Evolutionary conservation across 176 grass and related monocot genomes (phyloP), one percentile per base, ranked within the genome.

Genomic region (Avena insularis): DNA sequence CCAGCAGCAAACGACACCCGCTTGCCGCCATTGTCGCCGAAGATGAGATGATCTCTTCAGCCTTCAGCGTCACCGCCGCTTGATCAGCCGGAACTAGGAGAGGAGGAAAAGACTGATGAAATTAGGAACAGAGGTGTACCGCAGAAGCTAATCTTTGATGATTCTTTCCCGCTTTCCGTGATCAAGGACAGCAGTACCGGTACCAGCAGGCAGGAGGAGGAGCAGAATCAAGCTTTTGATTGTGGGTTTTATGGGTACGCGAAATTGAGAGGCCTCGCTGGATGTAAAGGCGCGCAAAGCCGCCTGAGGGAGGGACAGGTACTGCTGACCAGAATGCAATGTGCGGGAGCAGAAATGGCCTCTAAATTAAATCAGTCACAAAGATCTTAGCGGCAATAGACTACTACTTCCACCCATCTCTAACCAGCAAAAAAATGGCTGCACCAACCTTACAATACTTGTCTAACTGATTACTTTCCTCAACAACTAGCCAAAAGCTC

Each of bases 11-110:
- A 36, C 15, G 64, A 25, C 72, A 17, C 19, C 17, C 29, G 1
- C 50, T 27, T 3, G 81, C 69, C 89, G 77, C 82, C 90, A 91
- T 91, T 91, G 86, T 19, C 2, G 51, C 57, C 25, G 9, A 84
- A 5, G 66, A 66, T 10, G 13, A 5, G 66, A 66, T 10, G 13
- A 35, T 65, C 29, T 20, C 56, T 64, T 35, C 33, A 35, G 33
- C 33, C 33, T 35, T 63, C 16, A 64, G 23, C 48, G 57, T 10
- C 5, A 31, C 71, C 12, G 33, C 33, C 33, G 27, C 72, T 19
- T 38, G 20, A 87, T 87, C 58, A 38, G 43, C 33, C 2, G 33
- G 15, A 55, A 77, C 14, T 19, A 16, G 12, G 9, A 71, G 50
- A 86, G 23, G 15, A 6, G 40, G 6, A 72, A 56, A 25, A 83